Base-by-base conservation (phyloP, 1,139 yeast genomes). In the Taphrina wiesneri region DNA sequence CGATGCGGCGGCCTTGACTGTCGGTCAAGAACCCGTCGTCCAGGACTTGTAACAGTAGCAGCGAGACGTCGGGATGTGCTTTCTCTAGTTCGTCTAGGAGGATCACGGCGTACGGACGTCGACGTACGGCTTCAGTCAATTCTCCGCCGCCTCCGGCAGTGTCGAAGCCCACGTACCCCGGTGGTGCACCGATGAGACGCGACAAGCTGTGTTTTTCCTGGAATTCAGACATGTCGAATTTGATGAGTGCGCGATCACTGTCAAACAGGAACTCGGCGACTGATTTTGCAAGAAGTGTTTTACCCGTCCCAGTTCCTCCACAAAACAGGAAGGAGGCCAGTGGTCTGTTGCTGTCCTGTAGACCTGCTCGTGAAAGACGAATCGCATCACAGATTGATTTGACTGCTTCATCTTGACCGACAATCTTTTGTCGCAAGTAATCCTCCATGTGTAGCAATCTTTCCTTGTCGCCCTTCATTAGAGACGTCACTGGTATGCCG, bases 261-360 rank as follows among this genome's bases (percentile, higher is more conserved):
- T 91, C 93, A 77, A 93, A 93, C 71, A 93, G 78, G 72, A 93
- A 93, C 72, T 90, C 91, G 0, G 98, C 97, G 68, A 93, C 82
- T 0, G 95, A 86, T 76, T 93, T 93, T 6, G 98, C 91, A 65
- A 93, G 81, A 75, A 92, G 97, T 0, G 99, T 93, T 77, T 93
- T 93, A 78, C 99, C 99, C 0, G 97, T 92, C 78, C 99, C 99
- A 0, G 98, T 92, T 49, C 98, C 98, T 21, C 99, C 99, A 71
- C 93, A 80, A 76, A 93, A 93, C 87, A 93, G 87, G 76, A 93
- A 93, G 66, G 96, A 88, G 1, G 97, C 98, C 73, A 92, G 92
- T 2, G 99, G 99, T 69, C 97, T 83, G 76, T 88, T 88, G 69
- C 90, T 96, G 75, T 90, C 88, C 3, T 98, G 92, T 67, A 93